Evolutionary conservation across 768 basidiomycete genomes (phyloP), one percentile per base, ranked within the genome.

Genomic region (Tylopilus rubrobrunneus): DNA sequence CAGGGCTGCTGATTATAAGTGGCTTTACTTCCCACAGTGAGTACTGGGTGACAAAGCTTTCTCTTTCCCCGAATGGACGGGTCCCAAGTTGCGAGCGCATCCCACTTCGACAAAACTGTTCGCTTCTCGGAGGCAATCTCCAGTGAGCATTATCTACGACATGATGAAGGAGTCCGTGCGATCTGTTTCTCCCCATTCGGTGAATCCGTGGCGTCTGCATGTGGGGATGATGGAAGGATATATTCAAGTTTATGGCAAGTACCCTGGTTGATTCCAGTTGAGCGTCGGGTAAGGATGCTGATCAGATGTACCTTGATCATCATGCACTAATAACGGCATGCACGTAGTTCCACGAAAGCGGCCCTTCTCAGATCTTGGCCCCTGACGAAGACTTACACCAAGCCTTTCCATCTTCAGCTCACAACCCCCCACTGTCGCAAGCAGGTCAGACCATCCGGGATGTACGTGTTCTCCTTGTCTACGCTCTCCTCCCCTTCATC

Each of bases 181-280:
- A 33, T 60, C 12, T 21, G 34, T 12, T 61, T 61, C 34, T 56
- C 60, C 14, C 52, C 36, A 11, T 44, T 28, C 7, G 53, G 42
- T 23, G 34, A 39, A 45, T 54, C 0, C 11, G 17, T 54, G 19
- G 21, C 34, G 21, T 45, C 49, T 5, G 11, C 8, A 7, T 15
- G 7, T 14, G 0, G 3, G 1, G 8, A 19, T 5, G 42, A 25
- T 25, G 25, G 42, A 15, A 10, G 23, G 2, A 6, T 50, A 11
- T 33, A 25, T 44, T 1, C n/a, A n/a, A n/a, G n/a, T n/a, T n/a
- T 58, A 9, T 58, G 55, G 55, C 36, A 15, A 0, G 25, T 37
- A 19, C 48, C 40, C 5, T 11, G 33, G 11, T 34, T 12, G 11
- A 11, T 12, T 11, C 28, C 25, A 5, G 8, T 23, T 1, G 48